Conservation (phyloP, 2,329 filamentous ascomycete genomes). For the Byssothecium circinans region DNA sequence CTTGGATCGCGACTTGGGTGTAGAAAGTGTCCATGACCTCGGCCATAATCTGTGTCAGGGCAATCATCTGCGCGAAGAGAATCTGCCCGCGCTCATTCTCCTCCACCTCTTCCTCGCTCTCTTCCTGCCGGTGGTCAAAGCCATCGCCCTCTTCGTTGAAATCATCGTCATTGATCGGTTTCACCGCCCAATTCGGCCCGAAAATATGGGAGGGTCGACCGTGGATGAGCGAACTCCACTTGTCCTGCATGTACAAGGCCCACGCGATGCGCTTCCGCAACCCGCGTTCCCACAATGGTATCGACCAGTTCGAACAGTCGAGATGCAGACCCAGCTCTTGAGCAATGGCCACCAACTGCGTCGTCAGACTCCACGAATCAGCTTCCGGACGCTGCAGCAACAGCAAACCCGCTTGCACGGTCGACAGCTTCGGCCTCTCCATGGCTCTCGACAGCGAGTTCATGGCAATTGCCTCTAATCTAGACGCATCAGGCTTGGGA, state of each 20-base stretch:
- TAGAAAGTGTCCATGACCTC: conserved; percentile 85
- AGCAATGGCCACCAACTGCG: conserved; percentile 81
- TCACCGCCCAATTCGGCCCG: conserved; percentile 74
- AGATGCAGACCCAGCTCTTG: conserved; percentile 89
- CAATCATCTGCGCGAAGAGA: conserved; percentile 74
- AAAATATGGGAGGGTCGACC: conserved; percentile 80
- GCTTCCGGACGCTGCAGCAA: conserved; percentile 75
- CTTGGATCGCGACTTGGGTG: conserved; percentile 73
- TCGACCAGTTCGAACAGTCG: conserved; percentile 84
- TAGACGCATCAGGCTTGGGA: conserved; percentile 70
- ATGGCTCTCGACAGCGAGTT: conserved; percentile 75
- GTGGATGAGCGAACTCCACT: conserved; percentile 84
- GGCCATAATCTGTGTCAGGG: conserved; percentile 72
- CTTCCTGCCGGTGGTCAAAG: conserved; percentile 54
- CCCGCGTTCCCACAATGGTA: conserved; percentile 84
- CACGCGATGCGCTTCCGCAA: conserved; percentile 83
- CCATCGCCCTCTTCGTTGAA: conserved; percentile 65
- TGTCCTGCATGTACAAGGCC: conserved; percentile 94
- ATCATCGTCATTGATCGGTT: conserved; percentile 64
- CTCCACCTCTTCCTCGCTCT: conserved; percentile 58
- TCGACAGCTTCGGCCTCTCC: conserved; percentile 79
- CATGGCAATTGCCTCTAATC: conserved; percentile 73
- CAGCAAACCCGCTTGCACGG: conserved; percentile 74
- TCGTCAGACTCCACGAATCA: conserved; percentile 81
- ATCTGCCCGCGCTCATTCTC: conserved; percentile 69